phyloP scores from a whole-genome alignment of 805 yeast species.

The Kodamaea laetipori region DNA sequence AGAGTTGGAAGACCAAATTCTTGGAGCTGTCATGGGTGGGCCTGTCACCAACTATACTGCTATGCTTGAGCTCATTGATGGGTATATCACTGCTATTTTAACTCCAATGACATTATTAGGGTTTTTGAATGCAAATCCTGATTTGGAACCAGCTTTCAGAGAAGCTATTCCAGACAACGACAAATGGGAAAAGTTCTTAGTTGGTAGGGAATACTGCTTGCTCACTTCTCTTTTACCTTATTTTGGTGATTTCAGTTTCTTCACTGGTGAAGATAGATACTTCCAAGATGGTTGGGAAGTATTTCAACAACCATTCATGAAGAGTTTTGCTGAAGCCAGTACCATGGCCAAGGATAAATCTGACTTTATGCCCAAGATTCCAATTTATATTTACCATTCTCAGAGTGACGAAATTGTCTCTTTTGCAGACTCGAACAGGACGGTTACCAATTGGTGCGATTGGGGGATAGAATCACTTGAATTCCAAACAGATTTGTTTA shows the following conservation, averaged over 20 bases:
- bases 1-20: constrained; percentile 24
- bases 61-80: constrained; percentile 26
- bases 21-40: constrained; percentile 41
- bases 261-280: constrained; percentile 17
- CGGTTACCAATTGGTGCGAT: constrained; percentile 16
- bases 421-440: constrained; percentile 4
- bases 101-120: constrained; percentile 34
- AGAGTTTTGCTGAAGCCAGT: constrained; percentile 20
- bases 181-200: constrained; percentile 1
- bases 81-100: constrained; percentile 28
- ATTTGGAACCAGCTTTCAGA: constrained; percentile 10
- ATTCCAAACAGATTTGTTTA: constrained; percentile 6
- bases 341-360: constrained; percentile 21
- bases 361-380: constrained; percentile 15
- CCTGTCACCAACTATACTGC: constrained; percentile 36
- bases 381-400: constrained; percentile 16
- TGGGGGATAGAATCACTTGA: constrained; percentile 15
- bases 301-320: constrained; percentile 17
- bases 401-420: constrained; percentile 16
- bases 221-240: neutral
- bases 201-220: constrained; percentile 3
- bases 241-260: constrained; percentile 3
- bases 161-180: constrained; percentile 1
- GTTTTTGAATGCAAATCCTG: constrained; percentile 33
- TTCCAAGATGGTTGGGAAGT: constrained; percentile 21